Conservation (phyloP, 257 asterid genomes). For the Lithospermum erythrorhizon region DNA sequence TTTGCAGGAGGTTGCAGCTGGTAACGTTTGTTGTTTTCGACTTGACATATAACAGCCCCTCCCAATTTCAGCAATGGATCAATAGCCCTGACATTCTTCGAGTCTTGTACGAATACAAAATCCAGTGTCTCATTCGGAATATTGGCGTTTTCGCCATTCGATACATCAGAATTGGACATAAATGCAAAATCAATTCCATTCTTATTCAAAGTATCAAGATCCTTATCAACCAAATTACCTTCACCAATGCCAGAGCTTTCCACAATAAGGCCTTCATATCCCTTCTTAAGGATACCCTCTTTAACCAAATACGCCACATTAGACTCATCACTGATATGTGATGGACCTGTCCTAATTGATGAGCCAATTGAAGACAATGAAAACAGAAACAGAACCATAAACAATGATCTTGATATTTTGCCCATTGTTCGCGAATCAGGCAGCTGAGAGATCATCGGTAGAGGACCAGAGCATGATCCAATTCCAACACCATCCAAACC, state of each 20-base stretch:
- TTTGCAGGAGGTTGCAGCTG: conserved; percentile 2
- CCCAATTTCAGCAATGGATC: neutral
- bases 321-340: conserved; percentile 6
- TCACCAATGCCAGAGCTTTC: neutral
- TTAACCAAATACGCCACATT: conserved; percentile 2
- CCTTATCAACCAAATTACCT: neutral
- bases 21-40: neutral
- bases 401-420: conserved; percentile 43
- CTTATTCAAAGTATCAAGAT: neutral
- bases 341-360: conserved; percentile 23
- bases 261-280: neutral
- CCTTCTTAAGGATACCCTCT: neutral
- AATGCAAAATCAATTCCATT: neutral
- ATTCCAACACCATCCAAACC: conserved; percentile 17
- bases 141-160: too few species aligned
- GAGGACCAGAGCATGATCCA: conserved; percentile 28
- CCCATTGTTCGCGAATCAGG: conserved; percentile 53
- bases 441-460: conserved; percentile 37
- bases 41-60: conserved; percentile 3
- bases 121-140: neutral
- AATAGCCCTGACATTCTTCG: neutral
- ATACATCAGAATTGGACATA: neutral
- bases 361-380: conserved; percentile 29
- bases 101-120: neutral
- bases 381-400: conserved; percentile 41